Conservation (phyloP, 2,329 filamentous ascomycete genomes). For the Cladosporium cucumerinum region DNA sequence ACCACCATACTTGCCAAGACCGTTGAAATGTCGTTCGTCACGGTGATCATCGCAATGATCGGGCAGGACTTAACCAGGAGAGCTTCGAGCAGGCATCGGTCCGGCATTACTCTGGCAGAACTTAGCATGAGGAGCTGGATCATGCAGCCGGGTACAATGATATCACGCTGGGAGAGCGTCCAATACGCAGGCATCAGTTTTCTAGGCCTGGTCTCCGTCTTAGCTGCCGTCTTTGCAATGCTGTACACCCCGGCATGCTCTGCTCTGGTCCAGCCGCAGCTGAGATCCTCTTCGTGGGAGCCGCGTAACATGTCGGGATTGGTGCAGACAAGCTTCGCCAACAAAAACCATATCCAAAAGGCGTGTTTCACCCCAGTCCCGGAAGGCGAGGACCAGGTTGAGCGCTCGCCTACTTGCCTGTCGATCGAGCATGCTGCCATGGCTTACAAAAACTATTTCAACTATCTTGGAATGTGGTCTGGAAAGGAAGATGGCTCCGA, state of each 20-base stretch:
- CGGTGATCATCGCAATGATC: constrained; percentile 69
- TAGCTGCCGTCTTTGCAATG: constrained; percentile 63
- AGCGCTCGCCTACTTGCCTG: constrained; percentile 58
- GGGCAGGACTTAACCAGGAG: constrained; percentile 72
- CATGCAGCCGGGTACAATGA: constrained; percentile 57
- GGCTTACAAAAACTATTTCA: constrained; percentile 68
- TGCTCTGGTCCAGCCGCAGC: constrained; percentile 69
- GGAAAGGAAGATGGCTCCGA: constrained; percentile 40
- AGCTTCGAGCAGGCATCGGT: constrained; percentile 55
- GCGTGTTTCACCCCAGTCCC: constrained; percentile 62
- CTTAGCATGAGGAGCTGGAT: constrained; percentile 74
- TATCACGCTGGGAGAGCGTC: constrained; percentile 66
- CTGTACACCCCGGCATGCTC: constrained; percentile 76
- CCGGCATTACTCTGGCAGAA: constrained; percentile 70
- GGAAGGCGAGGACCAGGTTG: constrained; percentile 36
- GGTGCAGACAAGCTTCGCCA: constrained; percentile 62
- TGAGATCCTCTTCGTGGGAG: constrained; percentile 58
- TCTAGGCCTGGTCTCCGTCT: constrained; percentile 61
- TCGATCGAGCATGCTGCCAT: constrained; percentile 68
- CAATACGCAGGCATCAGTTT: constrained; percentile 62
- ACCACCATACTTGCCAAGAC: constrained; percentile 70
- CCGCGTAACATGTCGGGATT: constrained; percentile 51
- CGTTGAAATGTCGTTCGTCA: constrained; percentile 75
- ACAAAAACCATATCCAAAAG: constrained; percentile 53
- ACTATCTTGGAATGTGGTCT: constrained; percentile 34